Conservation (phyloP, 768 basidiomycete genomes). For the Royoungia palumana region DNA sequence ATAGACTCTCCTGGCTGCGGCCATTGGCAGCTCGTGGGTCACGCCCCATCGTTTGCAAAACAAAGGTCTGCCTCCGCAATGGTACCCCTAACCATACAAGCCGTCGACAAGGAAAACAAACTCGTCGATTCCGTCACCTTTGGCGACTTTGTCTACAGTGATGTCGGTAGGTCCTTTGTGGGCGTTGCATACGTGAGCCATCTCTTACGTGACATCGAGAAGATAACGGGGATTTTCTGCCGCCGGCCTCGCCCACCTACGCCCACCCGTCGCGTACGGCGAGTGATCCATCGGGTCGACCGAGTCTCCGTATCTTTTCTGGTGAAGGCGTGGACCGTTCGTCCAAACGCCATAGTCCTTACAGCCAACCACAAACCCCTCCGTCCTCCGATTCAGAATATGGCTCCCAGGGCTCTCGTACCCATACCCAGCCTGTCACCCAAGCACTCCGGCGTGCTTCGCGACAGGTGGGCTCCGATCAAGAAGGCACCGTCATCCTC, state of each 20-base stretch:
- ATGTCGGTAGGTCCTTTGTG: conserved; percentile 34
- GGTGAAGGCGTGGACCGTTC: conserved; percentile 18
- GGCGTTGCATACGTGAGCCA: not conserved
- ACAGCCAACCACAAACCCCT: conserved; percentile 38
- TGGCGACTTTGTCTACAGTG: conserved; percentile 68
- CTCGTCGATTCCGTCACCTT: conserved; percentile 65
- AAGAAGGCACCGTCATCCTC: conserved; percentile 52
- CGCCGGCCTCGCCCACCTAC: not conserved
- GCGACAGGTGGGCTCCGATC: conserved; percentile 24
- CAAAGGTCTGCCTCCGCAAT: conserved; percentile 38
- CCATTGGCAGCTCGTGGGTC: conserved; percentile 62
- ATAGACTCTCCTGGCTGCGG: conserved; percentile 45
- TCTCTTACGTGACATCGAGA: not conserved
- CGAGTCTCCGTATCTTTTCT: conserved; percentile 30
- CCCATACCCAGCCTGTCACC: conserved; percentile 2
- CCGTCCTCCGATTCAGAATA: conserved; percentile 42
- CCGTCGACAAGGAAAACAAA: conserved; percentile 48
- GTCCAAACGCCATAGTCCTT: conserved; percentile 39
- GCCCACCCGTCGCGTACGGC: not conserved
- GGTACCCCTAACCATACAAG: conserved; percentile 59
- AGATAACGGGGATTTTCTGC: conserved; percentile 7
- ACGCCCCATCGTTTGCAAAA: conserved; percentile 53
- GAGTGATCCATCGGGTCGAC: conserved; percentile 13
- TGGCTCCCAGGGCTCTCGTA: conserved; percentile 23
- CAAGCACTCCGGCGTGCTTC: conserved; percentile 23